phyloP scores from a whole-genome alignment of 805 yeast genomes.

The Priceomyces castillae region DNA sequence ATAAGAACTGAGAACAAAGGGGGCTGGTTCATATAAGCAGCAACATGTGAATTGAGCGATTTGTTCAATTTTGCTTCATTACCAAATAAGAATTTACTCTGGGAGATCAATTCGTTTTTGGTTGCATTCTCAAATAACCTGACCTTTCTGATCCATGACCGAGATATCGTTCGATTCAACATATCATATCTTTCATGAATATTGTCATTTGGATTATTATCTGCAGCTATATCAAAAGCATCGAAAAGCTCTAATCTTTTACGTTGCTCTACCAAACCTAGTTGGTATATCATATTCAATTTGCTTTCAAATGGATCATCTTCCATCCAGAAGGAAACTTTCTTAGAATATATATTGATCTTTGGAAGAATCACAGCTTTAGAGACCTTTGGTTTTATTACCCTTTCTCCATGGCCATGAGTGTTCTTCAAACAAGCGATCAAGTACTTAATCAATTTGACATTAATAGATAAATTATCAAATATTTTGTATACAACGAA shows the following conservation, averaged over 20 bases:
- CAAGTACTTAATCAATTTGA: slow-evolving; percentile 35
- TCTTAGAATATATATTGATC: slow-evolving; percentile 24
- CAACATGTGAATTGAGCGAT: slow-evolving; percentile 23
- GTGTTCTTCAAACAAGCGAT: slow-evolving; percentile 21
- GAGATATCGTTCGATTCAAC: slow-evolving; percentile 48
- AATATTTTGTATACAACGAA: slow-evolving; percentile 37
- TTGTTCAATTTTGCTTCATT: slow-evolving; percentile 22
- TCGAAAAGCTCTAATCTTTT: slow-evolving; percentile 32
- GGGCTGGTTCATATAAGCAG: slow-evolving; percentile 30
- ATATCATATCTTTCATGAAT: slow-evolving; percentile 23
- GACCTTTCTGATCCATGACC: slow-evolving; percentile 71
- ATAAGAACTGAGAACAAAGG: slow-evolving; percentile 34
- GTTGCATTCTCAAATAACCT: slow-evolving; percentile 40
- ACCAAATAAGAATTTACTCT: slow-evolving; percentile 36
- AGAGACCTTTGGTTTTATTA: slow-evolving; percentile 31
- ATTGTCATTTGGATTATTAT: slow-evolving; percentile 3
- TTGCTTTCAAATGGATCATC: slow-evolving; percentile 46
- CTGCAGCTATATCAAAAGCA: slow-evolving; percentile 20
- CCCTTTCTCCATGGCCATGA: slow-evolving; percentile 10
- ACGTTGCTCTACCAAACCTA: slow-evolving; percentile 39
- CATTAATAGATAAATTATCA: slow-evolving; percentile 34
- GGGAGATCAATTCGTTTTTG: slow-evolving; percentile 37
- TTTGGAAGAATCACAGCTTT: slow-evolving; percentile 26
- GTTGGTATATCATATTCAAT: slow-evolving; percentile 39
- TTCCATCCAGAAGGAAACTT: slow-evolving; percentile 35